A percentile compares a stretch with the other conserved stretches of the same genome.
Conservation (phyloP, 257 asterid genomes). For the Cruciata laevipes region DNA sequence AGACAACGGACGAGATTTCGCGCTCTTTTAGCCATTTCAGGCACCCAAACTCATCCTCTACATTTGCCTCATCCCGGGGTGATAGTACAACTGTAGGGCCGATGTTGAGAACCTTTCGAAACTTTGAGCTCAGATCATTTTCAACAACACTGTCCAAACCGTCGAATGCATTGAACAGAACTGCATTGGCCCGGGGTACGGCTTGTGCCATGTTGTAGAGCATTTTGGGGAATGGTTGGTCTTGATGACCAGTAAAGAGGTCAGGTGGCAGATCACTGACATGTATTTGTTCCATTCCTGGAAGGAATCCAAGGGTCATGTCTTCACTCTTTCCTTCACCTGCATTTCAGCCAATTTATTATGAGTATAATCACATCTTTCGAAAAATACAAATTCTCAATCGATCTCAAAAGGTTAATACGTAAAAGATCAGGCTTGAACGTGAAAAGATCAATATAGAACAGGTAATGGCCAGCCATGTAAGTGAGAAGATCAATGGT, state of each 20-base stretch:
- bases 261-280: constrained; percentile 54
- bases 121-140: constrained; percentile 21
- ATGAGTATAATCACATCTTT: neutral
- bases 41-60: constrained; percentile 20
- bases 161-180: constrained; percentile 22
- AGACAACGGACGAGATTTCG: constrained; percentile 31
- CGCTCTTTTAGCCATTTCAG: constrained; percentile 20
- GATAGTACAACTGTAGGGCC: constrained; percentile 15
- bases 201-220: constrained; percentile 46
- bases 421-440: no score
- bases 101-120: constrained; percentile 18
- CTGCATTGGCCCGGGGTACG: constrained; percentile 42
- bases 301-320: constrained; percentile 29
- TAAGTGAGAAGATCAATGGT: no score
- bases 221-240: constrained; percentile 40
- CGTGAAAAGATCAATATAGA: no score
- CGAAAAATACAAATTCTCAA: no score
- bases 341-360: neutral
- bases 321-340: constrained; percentile 18
- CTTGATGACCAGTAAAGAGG: constrained; percentile 25
- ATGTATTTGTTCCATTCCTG: constrained; percentile 39
- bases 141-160: constrained; percentile 20
- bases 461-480: no score
- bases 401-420: no score
- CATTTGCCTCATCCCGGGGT: constrained; percentile 4